Base-by-base conservation (phyloP, 208 protist genomes). In the Trypanosoma scelopori region DNA sequence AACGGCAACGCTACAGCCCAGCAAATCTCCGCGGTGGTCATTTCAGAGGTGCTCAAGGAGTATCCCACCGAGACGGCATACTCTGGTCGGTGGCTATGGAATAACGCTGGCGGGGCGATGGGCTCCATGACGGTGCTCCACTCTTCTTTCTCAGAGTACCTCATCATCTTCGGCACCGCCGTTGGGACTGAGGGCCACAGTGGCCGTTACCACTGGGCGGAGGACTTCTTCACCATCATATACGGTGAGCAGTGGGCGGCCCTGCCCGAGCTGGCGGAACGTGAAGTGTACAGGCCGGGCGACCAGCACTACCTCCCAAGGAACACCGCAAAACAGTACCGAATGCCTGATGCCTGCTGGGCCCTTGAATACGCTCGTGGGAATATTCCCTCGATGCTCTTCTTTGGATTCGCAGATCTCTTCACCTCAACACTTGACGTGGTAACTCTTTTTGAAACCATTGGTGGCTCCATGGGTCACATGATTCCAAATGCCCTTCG, bases 101-200 rank as follows among this genome's bases (percentile, higher is more conserved):
- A 96, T 84, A 95, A 93, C 64, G 89, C 93, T 1, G 93, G 91
- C 18, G 91, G 93, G 15, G 91, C 91, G 11, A 97, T 97, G 93
- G 91, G 93, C 53, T 74, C 81, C 27, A 96, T 96, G 89, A 91
- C 82, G 48, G 84, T 97, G 27, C 82, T 94, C 51, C 89, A 94
- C 71, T 85, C 77, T 74, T 97, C 93, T 61, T 82, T 96, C 65
- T 92, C 89, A 15, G 89, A 97, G 82, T 96, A 97, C 81, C 49
- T 97, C 52, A 96, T 97, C 62, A 93, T 97, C 56, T 97, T 97
- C 63, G 93, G 91, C 52, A 89, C 91, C 1, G 46, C 86, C 5
- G 73, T 92, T 15, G 91, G 93, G 23, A 96, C 93, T 5, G 85
- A 97, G 63, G 93, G 91, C 25, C 88, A 96, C 87, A 87, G 83